Evolutionary conservation across 2,329 filamentous ascomycete species (phyloP).

Genomic region (Teratosphaeria gauchensis): DNA sequence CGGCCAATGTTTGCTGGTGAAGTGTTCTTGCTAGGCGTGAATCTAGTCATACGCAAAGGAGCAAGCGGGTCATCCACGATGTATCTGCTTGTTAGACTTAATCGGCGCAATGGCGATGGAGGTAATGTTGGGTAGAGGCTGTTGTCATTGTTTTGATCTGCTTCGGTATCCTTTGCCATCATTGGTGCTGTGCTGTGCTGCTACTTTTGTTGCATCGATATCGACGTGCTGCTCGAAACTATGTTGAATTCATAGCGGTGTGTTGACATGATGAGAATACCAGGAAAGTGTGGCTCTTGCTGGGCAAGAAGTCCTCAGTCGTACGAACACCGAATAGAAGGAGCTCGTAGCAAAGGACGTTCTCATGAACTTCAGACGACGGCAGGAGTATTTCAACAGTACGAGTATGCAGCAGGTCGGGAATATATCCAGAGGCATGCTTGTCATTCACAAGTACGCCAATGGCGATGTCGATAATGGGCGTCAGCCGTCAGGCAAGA

Average conservation of each 20-base stretch:
- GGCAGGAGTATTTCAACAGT: too few relatives aligned
- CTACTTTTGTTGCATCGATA: not conserved
- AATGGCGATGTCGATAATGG: too few relatives aligned
- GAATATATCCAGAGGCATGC: too few relatives aligned
- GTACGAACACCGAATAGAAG: not conserved
- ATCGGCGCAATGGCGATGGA: not conserved
- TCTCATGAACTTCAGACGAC: not conserved
- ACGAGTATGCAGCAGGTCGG: not conserved
- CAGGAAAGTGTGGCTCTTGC: not conserved
- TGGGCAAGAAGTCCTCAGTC: not conserved
- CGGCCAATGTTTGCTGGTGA: slow-evolving; percentile 7
- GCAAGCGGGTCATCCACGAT: not conserved
- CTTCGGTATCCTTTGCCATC: not conserved
- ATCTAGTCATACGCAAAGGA: not conserved
- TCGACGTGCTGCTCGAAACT: not conserved
- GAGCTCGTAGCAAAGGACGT: not conserved
- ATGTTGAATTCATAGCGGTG: not conserved
- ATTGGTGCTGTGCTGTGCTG: not conserved
- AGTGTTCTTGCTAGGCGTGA: not conserved
- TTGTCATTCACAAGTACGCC: too few relatives aligned
- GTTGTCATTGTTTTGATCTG: not conserved
- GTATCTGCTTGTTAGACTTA: not conserved
- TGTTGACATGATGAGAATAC: not conserved
- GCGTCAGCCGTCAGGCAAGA: too few relatives aligned
- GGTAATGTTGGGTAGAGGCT: not conserved